phyloP scores from a whole-genome alignment of 108 stramenopile genomes.

The Pseudonitzschia pungens region DNA sequence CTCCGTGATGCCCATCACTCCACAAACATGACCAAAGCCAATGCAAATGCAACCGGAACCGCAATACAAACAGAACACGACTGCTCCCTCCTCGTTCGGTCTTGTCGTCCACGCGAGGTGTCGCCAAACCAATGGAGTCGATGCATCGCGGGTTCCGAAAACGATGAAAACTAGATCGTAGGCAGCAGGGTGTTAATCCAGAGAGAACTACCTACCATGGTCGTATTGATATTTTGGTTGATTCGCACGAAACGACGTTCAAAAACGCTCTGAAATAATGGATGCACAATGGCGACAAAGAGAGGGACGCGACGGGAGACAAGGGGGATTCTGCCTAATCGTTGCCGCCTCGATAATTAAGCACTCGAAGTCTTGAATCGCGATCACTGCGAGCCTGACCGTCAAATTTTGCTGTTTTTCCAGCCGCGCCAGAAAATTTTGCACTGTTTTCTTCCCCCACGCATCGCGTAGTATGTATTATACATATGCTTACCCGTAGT shows the following conservation, averaged over 20 bases:
- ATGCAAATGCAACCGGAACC: too few species aligned
- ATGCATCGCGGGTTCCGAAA: too few species aligned
- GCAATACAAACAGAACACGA: background rate
- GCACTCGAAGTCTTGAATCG: background rate
- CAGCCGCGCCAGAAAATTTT: constrained; percentile 1
- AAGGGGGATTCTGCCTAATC: background rate
- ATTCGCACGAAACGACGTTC: background rate
- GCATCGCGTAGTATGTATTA: too few species aligned
- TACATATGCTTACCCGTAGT: too few species aligned
- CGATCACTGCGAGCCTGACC: background rate
- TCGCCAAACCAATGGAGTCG: too few species aligned
- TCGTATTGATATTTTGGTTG: constrained; percentile 4
- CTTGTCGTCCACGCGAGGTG: too few species aligned
- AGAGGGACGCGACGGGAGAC: background rate
- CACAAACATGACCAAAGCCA: too few species aligned
- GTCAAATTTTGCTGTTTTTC: background rate
- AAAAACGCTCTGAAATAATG: constrained; percentile 1
- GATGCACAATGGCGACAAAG: background rate
- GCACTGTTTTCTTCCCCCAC: background rate
- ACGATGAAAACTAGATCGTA: too few species aligned
- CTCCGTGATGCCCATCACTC: too few species aligned
- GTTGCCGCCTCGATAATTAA: background rate
- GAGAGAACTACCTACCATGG: constrained; percentile 5
- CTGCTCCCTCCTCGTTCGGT: background rate
- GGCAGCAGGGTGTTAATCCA: too few species aligned